Percentiles rank a stretch among this genome's conserved stretches.
Evolutionary conservation across 345 rosid genomes (phyloP).

Genomic region (Camelina sativa): DNA sequence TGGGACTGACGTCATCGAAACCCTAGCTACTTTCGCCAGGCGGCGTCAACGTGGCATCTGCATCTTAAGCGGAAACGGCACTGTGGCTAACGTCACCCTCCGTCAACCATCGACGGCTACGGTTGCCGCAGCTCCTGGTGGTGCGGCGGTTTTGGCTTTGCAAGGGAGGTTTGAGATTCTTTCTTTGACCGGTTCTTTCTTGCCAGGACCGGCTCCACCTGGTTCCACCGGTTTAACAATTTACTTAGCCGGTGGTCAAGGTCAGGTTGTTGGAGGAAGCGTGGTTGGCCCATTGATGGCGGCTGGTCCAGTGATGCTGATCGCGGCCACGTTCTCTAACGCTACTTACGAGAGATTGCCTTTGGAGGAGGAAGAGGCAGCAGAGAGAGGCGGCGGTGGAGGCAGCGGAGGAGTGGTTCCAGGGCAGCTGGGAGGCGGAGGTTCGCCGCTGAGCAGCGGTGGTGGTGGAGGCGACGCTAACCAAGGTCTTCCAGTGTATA

Average conservation of each 20-base stretch:
- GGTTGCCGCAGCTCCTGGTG: constrained; percentile 23
- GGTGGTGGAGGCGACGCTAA: constrained; percentile 58
- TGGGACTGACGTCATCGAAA: constrained; percentile 64
- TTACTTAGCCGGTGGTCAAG: constrained; percentile 59
- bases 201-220: constrained; percentile 57
- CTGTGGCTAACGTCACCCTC: constrained; percentile 68
- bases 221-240: constrained; percentile 58
- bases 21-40: constrained; percentile 63
- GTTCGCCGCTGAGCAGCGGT: constrained; percentile 48
- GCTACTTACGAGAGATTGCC: constrained; percentile 58
- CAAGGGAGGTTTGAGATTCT: constrained; percentile 59
- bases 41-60: constrained; percentile 64
- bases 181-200: constrained; percentile 53
- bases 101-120: constrained; percentile 49
- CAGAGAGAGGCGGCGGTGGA: constrained; percentile 45
- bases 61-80: constrained; percentile 64
- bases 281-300: constrained; percentile 55
- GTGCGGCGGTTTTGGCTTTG: constrained; percentile 52
- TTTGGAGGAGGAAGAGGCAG: constrained; percentile 53
- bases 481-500: constrained; percentile 56
- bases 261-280: constrained; percentile 59
- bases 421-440: constrained; percentile 39
- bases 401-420: constrained; percentile 51
- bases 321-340: constrained; percentile 57
- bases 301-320: constrained; percentile 55